Evolutionary conservation across 2,329 filamentous ascomycete genomes (phyloP).

Genomic region (Colletotrichum acutatum): DNA sequence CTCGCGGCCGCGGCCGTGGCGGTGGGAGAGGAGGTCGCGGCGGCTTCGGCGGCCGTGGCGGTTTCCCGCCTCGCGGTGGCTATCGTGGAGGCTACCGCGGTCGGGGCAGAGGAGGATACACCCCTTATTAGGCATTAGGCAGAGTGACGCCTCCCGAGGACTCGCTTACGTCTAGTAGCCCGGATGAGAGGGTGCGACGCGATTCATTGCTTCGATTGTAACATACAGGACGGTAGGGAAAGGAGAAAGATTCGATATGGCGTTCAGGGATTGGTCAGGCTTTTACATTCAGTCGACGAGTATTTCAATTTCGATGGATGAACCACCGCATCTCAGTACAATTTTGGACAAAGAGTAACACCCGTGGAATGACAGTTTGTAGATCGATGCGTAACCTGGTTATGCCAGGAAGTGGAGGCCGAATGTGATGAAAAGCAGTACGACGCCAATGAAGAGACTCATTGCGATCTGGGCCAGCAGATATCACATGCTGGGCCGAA

Average conservation of each 20-base stretch:
- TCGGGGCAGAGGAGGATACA: constrained; percentile 71
- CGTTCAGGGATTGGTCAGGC: constrained; percentile 32
- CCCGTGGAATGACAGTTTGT: not conserved
- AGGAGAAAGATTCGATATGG: constrained; percentile 29
- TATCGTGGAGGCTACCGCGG: constrained; percentile 77
- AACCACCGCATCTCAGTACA: not conserved
- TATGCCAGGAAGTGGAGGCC: not conserved
- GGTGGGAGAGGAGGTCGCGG: constrained; percentile 63
- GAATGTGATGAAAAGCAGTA: not conserved
- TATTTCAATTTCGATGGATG: constrained; percentile 8
- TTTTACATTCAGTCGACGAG: constrained; percentile 16
- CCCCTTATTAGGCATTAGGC: constrained; percentile 66
- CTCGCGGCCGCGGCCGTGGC: constrained; percentile 76
- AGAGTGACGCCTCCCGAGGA: not conserved
- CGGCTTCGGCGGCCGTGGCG: constrained; percentile 63
- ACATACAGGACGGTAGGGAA: constrained; percentile 31
- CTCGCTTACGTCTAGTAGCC: not conserved
- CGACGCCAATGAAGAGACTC: not conserved
- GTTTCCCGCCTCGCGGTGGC: constrained; percentile 64
- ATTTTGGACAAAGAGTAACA: not conserved
- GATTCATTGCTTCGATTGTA: constrained; percentile 30
- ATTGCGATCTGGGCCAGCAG: not conserved
- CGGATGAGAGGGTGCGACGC: not conserved
- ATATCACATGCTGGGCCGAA: not conserved
- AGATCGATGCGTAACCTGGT: not conserved